Evolutionary conservation across 208 protist species (phyloP).

Genomic region (Strigomonas galati): DNA sequence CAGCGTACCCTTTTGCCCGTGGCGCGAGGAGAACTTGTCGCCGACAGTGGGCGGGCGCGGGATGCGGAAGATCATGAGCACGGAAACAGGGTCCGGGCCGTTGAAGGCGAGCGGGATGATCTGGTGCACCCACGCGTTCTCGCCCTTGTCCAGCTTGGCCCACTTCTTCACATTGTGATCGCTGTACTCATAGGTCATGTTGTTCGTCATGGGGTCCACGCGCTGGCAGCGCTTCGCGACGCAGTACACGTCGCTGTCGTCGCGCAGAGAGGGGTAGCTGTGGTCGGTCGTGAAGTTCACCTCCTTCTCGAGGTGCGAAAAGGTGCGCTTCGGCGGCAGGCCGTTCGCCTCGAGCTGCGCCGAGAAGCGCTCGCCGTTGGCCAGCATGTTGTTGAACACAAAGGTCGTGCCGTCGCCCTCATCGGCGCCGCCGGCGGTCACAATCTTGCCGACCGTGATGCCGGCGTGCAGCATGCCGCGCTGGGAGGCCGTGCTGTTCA

Average conservation of each 20-base stretch:
- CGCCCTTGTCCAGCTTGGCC: slow-evolving; percentile 88
- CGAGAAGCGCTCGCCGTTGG: slow-evolving; percentile 63
- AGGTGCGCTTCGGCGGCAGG: slow-evolving; percentile 59
- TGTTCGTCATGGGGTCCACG: slow-evolving; percentile 69
- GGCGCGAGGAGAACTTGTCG: slow-evolving; percentile 99
- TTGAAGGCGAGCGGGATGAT: slow-evolving; percentile 85
- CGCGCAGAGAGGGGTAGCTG: slow-evolving; percentile 61
- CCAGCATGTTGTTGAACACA: slow-evolving; percentile 85
- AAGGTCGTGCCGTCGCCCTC: slow-evolving; percentile 56
- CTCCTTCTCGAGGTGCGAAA: slow-evolving; percentile 31
- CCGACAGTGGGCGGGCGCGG: slow-evolving; percentile 97
- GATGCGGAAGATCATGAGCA: slow-evolving; percentile 86
- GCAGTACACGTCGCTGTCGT: slow-evolving; percentile 81
- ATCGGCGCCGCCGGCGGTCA: slow-evolving; percentile 48
- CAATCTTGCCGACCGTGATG: slow-evolving; percentile 92
- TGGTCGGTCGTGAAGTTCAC: slow-evolving; percentile 80
- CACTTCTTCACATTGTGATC: slow-evolving; percentile 83
- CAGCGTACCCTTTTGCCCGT: slow-evolving; percentile 99
- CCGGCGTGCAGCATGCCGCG: slow-evolving; percentile 97
- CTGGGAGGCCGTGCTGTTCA: slow-evolving; percentile 98
- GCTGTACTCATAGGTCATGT: slow-evolving; percentile 78
- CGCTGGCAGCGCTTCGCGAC: slow-evolving; percentile 73
- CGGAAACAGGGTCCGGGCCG: slow-evolving; percentile 73
- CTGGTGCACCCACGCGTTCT: slow-evolving; percentile 88
- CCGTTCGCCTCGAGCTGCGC: slow-evolving; percentile 66